A percentile compares a stretch with the other conserved stretches of the same genome.
Conservation (phyloP, 2,329 filamentous ascomycete genomes). For the Beauveria pseudobassiana region DNA sequence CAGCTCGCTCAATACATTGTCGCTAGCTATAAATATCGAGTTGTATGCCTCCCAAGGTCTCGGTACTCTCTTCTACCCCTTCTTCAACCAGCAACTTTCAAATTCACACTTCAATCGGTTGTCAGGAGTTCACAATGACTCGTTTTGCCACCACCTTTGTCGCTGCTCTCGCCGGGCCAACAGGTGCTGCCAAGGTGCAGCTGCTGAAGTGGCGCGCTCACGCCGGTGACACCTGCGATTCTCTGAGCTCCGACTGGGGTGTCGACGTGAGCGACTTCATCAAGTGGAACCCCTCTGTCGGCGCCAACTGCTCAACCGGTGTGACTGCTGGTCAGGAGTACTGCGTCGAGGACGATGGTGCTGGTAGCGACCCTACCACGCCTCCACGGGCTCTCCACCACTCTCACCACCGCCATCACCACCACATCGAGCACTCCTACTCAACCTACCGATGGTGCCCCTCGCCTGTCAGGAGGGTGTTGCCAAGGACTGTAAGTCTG, state of each 20-base stretch:
- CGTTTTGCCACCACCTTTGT: conserved; percentile 1
- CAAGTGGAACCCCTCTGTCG: conserved; percentile 19
- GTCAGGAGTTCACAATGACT: neutral
- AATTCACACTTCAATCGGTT: neutral
- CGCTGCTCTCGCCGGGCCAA: conserved; percentile 8
- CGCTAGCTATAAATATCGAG: neutral
- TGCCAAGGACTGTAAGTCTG: conserved; percentile 1
- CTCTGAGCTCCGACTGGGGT: conserved; percentile 19
- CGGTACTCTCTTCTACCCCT: neutral
- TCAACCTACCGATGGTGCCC: neutral
- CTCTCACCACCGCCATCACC: neutral
- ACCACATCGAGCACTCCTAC: conserved; percentile 1
- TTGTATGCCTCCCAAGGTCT: neutral
- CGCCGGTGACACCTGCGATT: conserved; percentile 21
- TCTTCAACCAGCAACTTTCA: neutral
- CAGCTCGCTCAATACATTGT: neutral
- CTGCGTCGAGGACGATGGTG: conserved; percentile 14
- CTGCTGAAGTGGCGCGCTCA: conserved; percentile 10
- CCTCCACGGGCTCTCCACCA: neutral
- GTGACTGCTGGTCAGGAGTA: conserved; percentile 7
- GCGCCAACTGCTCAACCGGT: conserved; percentile 5
- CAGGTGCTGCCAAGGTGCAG: conserved; percentile 9
- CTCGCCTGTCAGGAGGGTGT: conserved; percentile 9
- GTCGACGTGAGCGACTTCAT: conserved; percentile 16
- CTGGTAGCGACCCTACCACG: neutral